Evolutionary conservation across 176 grass and related monocot genomes (phyloP).

Genomic region (Oryza officinalis): DNA sequence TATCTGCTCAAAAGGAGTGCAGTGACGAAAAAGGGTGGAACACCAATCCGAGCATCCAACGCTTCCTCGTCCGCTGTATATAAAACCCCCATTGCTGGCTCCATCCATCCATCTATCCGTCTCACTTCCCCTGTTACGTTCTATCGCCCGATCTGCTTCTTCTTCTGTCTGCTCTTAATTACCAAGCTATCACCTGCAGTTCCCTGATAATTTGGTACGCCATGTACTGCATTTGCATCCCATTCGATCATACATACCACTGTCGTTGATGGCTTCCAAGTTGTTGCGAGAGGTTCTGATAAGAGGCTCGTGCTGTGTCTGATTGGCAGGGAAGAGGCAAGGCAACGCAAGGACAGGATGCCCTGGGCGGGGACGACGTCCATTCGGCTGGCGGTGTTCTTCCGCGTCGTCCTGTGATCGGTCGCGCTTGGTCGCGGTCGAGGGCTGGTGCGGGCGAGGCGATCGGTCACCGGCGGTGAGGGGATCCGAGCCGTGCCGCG

Average conservation of each 20-base stretch:
- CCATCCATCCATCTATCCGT: conserved; percentile 26
- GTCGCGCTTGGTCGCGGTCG: background rate
- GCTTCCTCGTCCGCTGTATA: conserved; percentile 27
- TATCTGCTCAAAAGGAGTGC: conserved; percentile 50
- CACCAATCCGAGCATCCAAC: conserved; percentile 50
- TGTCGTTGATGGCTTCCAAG: background rate
- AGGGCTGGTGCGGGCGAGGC: too few relatives aligned
- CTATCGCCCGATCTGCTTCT: background rate
- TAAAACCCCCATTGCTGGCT: conserved; percentile 36
- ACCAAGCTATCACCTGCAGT: background rate
- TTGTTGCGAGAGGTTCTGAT: background rate
- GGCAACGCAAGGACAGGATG: conserved; percentile 35
- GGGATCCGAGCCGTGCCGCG: background rate
- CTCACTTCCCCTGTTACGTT: background rate
- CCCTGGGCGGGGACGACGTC: conserved; percentile 33
- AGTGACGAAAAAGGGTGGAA: background rate
- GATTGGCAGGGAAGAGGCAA: background rate
- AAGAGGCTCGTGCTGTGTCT: background rate
- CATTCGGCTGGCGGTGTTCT: conserved; percentile 38
- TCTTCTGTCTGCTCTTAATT: background rate
- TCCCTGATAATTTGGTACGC: background rate
- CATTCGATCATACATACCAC: background rate
- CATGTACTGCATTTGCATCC: background rate
- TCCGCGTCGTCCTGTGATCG: conserved; percentile 45
- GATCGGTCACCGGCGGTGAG: background rate